phyloP scores from a whole-genome alignment of 2,329 filamentous ascomycete genomes.

The Colletotrichum falcatum region DNA sequence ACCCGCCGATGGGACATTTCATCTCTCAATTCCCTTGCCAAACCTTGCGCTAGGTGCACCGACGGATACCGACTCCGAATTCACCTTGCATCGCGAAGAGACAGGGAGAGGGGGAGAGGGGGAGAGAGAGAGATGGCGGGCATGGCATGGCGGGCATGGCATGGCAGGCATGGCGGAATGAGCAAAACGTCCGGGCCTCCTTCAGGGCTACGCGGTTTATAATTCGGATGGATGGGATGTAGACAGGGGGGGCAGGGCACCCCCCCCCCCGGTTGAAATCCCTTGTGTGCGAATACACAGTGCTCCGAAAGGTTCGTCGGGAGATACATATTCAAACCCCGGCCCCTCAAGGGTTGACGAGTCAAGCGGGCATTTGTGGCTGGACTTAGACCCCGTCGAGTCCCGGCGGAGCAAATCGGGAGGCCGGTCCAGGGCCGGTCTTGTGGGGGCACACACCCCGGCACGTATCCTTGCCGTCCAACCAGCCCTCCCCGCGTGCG shows the following conservation, averaged over 20 bases:
- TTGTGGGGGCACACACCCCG: constrained; percentile 13
- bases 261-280: background rate
- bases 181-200: background rate
- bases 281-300: no score
- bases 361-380: constrained; percentile 10
- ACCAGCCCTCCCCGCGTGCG: background rate
- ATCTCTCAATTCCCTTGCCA: background rate
- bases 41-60: no score
- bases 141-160: no score
- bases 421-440: constrained; percentile 4
- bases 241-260: no score
- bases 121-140: background rate
- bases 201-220: background rate
- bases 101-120: no score
- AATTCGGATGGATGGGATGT: background rate
- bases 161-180: background rate
- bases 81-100: background rate
- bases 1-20: background rate
- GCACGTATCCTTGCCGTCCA: constrained; percentile 7
- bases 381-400: background rate
- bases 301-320: background rate
- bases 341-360: constrained; percentile 18
- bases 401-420: constrained; percentile 10
- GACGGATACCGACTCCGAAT: background rate
- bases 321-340: constrained; percentile 7